Evolutionary conservation across 2,329 filamentous ascomycete species (phyloP).

Genomic region (Ascochyta koolunga): DNA sequence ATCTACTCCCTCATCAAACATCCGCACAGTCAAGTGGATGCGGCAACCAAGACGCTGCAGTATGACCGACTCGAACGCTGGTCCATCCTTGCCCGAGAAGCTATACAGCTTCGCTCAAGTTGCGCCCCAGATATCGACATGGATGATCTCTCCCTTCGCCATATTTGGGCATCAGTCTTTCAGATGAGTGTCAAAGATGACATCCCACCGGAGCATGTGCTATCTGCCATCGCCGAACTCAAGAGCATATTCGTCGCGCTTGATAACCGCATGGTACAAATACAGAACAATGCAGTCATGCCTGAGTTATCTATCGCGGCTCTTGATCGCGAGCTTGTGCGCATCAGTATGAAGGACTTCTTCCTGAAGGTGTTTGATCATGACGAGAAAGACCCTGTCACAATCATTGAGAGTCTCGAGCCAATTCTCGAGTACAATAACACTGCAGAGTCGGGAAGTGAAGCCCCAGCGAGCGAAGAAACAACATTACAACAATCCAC

Average conservation of each 20-base stretch:
- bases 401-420: slow-evolving; percentile 89
- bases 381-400: slow-evolving; percentile 77
- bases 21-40: slow-evolving; percentile 62
- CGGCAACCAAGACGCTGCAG: slow-evolving; percentile 59
- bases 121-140: slow-evolving; percentile 26
- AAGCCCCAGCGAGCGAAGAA: slow-evolving; percentile 13
- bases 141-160: slow-evolving; percentile 61
- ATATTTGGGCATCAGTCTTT: slow-evolving; percentile 70
- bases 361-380: slow-evolving; percentile 89
- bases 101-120: slow-evolving; percentile 52
- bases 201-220: slow-evolving; percentile 63
- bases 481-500: slow-evolving; percentile 12
- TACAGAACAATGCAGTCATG: slow-evolving; percentile 89
- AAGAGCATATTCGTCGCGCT: slow-evolving; percentile 59
- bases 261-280: slow-evolving; percentile 59
- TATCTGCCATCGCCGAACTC: slow-evolving; percentile 68
- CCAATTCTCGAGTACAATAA: slow-evolving; percentile 77
- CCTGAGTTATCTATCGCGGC: slow-evolving; percentile 82
- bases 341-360: slow-evolving; percentile 94
- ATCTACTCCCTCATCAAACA: slow-evolving; percentile 68
- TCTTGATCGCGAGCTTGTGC: slow-evolving; percentile 87
- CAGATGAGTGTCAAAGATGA: slow-evolving; percentile 64
- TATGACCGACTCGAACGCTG: slow-evolving; percentile 66
- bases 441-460: not conserved
- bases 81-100: slow-evolving; percentile 62